These are phyloP conservation scores for Fusarium sp. DNA, from an alignment of 2,329 filamentous ascomycete species.

Conservation along the genomic window DNA sequence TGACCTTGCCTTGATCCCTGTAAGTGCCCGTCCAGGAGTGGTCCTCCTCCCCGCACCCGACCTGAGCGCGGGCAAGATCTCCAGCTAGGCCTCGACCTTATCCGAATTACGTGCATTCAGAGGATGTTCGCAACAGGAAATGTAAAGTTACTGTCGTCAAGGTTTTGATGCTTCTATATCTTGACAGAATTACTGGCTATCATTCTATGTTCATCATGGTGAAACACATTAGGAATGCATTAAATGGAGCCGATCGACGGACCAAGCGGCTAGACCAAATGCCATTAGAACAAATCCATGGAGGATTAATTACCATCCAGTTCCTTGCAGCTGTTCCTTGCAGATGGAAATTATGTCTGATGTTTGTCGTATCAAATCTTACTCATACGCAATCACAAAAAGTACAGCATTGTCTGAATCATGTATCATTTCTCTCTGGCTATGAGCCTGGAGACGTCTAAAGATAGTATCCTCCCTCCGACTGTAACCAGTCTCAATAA, in stretches of 20 bases:
- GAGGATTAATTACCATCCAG: conserved; percentile 5
- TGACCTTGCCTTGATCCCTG: conserved; percentile 29
- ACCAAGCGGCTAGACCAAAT: conserved; percentile 12
- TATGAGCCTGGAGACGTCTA: conserved; percentile 28
- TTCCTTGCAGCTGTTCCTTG: conserved; percentile 4
- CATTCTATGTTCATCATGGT: not conserved
- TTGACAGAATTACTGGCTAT: not conserved
- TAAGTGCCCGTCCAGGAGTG: conserved; percentile 20
- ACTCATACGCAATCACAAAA: not conserved
- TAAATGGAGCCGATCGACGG: conserved; percentile 1
- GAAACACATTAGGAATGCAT: conserved; percentile 22
- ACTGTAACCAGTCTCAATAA: conserved; percentile 17
- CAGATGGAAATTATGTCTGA: conserved; percentile 6
- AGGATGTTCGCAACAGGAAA: not conserved
- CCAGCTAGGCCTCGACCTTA: conserved; percentile 21
- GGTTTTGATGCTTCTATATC: not conserved
- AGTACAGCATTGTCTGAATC: conserved; percentile 1
- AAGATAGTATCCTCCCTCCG: conserved; percentile 31
- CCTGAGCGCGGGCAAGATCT: conserved; percentile 12
- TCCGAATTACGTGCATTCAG: conserved; percentile 7
- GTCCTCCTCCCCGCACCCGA: conserved; percentile 33
- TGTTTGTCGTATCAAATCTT: not conserved
- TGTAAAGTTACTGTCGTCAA: not conserved
- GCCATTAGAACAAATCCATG: not conserved
- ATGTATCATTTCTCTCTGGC: conserved; percentile 17